Evolutionary conservation across 106 monocot species (phyloP).

Genomic region (Phalaenopsis equestris): DNA sequence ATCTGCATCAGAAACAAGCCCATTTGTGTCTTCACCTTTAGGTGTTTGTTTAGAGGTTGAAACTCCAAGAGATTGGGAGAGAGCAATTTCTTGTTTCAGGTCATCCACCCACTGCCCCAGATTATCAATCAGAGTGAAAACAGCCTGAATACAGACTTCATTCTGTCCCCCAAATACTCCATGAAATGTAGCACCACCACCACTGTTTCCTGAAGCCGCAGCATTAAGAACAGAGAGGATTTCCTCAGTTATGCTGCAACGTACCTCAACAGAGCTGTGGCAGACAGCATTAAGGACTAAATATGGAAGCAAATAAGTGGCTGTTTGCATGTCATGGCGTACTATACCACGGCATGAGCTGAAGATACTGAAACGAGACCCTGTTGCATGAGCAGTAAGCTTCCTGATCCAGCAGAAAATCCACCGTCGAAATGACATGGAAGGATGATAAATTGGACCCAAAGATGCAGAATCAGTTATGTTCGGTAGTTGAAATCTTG

Average conservation of each 20-base stretch:
- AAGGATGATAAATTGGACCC: conserved; percentile 72
- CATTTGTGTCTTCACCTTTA: conserved; percentile 27
- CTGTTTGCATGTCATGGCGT: conserved; percentile 96
- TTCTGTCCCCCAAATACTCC: conserved; percentile 53
- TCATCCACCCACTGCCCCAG: conserved; percentile 99
- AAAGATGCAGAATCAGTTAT: conserved; percentile 48
- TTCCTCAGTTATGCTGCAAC: conserved; percentile 75
- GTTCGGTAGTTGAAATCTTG: conserved; percentile 82
- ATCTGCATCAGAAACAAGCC: conserved; percentile 24
- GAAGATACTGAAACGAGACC: conserved; percentile 73
- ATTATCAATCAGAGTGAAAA: conserved; percentile 97
- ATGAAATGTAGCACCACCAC: conserved; percentile 39
- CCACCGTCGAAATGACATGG: conserved; percentile 97
- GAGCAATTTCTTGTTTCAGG: conserved; percentile 84
- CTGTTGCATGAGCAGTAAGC: conserved; percentile 71
- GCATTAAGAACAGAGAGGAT: conserved; percentile 84
- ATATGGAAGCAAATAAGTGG: conserved; percentile 84
- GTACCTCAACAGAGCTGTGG: conserved; percentile 78
- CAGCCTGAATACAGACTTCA: conserved; percentile 90
- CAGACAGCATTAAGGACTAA: conserved; percentile 91
- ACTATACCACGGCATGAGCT: conserved; percentile 94
- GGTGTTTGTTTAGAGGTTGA: conserved; percentile 25
- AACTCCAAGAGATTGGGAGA: conserved; percentile 49
- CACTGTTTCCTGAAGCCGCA: conserved; percentile 67
- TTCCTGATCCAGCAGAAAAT: conserved; percentile 88